These are phyloP conservation scores for Taphrina betulina DNA, from an alignment of 1,139 yeast species.

Conservation along the genomic window DNA sequence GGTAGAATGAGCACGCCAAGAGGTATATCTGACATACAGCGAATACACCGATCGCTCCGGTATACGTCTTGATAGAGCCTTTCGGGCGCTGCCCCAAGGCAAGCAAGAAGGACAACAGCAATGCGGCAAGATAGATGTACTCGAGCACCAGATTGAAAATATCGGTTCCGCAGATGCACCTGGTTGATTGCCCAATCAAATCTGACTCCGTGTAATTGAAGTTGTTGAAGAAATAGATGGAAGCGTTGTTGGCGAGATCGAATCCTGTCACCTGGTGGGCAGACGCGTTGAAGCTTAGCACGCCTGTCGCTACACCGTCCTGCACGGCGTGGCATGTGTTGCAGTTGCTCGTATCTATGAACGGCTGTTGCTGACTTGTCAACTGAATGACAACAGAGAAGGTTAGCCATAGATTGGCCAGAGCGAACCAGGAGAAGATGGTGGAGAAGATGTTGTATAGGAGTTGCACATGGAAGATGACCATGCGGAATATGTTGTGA, in stretches of 20 bases:
- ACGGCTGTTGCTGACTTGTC: slow-evolving; percentile 46
- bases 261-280: slow-evolving; percentile 7
- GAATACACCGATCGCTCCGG: slow-evolving; percentile 44
- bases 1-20: slow-evolving; percentile 46
- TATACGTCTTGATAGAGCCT: slow-evolving; percentile 46
- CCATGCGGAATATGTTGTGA: slow-evolving; percentile 68
- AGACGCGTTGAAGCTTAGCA: slow-evolving; percentile 2
- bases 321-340: slow-evolving; percentile 44
- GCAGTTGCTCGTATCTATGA: slow-evolving; percentile 42
- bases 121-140: slow-evolving; percentile 45
- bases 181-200: slow-evolving; percentile 30
- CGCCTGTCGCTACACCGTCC: slow-evolving; percentile 19
- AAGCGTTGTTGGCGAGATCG: neutral
- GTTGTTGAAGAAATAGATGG: slow-evolving; percentile 1
- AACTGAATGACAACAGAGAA: slow-evolving; percentile 53
- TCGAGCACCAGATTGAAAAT: slow-evolving; percentile 45
- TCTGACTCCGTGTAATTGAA: slow-evolving; percentile 8
- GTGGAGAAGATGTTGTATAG: slow-evolving; percentile 68
- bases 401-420: slow-evolving; percentile 79
- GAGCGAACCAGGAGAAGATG: slow-evolving; percentile 74
- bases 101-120: slow-evolving; percentile 47
- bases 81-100: slow-evolving; percentile 51
- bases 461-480: slow-evolving; percentile 74
- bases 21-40: slow-evolving; percentile 48
- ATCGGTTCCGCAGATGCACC: slow-evolving; percentile 26